Percentiles rank a stretch among this genome's conserved stretches.
Evolutionary conservation across 305 asterid species (phyloP).

Genomic region (Fraxinus paxiana): DNA sequence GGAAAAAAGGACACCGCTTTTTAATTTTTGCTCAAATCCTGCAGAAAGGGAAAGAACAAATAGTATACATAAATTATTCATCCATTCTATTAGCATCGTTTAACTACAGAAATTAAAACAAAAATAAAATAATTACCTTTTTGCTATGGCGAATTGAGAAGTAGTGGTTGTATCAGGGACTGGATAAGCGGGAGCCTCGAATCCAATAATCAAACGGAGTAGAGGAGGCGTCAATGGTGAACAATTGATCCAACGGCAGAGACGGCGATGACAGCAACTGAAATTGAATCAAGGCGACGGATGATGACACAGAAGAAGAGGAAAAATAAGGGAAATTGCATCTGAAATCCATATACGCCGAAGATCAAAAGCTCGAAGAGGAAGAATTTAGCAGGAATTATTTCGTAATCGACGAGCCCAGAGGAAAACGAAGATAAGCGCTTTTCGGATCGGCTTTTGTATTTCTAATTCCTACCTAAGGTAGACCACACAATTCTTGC

Average conservation of each 20-base stretch:
- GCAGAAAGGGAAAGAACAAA: background rate
- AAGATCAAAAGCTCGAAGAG: slow-evolving; percentile 9
- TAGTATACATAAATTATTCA: background rate
- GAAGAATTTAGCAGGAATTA: background rate
- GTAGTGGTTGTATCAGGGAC: slow-evolving; percentile 27
- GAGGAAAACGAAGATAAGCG: background rate
- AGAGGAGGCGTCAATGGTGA: slow-evolving; percentile 25
- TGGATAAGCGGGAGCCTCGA: slow-evolving; percentile 40
- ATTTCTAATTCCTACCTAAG: background rate
- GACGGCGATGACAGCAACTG: slow-evolving; percentile 24
- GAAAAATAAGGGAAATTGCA: slow-evolving; percentile 18
- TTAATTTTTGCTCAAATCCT: slow-evolving; percentile 1
- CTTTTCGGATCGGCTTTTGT: background rate
- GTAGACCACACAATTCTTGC: background rate
- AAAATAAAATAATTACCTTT: slow-evolving; percentile 1
- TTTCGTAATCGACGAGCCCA: background rate
- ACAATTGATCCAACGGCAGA: slow-evolving; percentile 29
- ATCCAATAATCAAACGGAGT: slow-evolving; percentile 27
- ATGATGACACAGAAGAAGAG: slow-evolving; percentile 15
- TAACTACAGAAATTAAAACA: background rate
- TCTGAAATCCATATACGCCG: slow-evolving; percentile 47
- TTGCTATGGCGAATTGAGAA: background rate
- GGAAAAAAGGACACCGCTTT: background rate
- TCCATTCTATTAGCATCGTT: background rate
- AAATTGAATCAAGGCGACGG: slow-evolving; percentile 14